Percentiles rank a stretch among this genome's conserved stretches.
phyloP scores from a whole-genome alignment of 2,329 filamentous ascomycete species.

The Botryosphaeria dothidea region DNA sequence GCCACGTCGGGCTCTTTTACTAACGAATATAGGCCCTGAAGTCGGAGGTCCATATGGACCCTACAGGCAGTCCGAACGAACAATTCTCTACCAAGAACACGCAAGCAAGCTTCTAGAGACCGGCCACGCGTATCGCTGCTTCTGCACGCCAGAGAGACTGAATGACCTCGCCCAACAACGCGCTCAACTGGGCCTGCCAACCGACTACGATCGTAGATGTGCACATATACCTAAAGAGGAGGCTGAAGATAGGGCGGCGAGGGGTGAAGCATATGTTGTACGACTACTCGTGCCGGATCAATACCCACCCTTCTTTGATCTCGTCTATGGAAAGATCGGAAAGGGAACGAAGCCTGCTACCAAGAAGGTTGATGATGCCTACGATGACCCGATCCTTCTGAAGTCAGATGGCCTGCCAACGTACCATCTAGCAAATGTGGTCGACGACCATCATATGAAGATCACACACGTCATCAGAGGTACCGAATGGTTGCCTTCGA shows the following conservation, averaged over 20 bases:
- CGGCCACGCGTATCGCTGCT: slow-evolving; percentile 87
- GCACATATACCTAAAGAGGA: slow-evolving; percentile 65
- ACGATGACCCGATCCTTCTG: slow-evolving; percentile 83
- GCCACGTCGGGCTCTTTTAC: background rate
- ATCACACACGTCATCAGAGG: slow-evolving; percentile 96
- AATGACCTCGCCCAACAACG: slow-evolving; percentile 65
- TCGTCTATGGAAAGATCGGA: slow-evolving; percentile 71
- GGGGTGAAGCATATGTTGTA: slow-evolving; percentile 73
- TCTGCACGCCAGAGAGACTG: slow-evolving; percentile 75
- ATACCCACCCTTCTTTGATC: slow-evolving; percentile 69
- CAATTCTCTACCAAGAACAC: slow-evolving; percentile 70
- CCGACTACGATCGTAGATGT: slow-evolving; percentile 73
- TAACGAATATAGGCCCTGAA: slow-evolving; percentile 63
- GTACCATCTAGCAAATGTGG: slow-evolving; percentile 95
- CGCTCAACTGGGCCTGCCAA: slow-evolving; percentile 59
- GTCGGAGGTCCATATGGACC: slow-evolving; percentile 80
- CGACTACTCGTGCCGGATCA: slow-evolving; percentile 67
- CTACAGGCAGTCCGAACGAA: slow-evolving; percentile 84
- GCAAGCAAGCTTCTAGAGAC: slow-evolving; percentile 67
- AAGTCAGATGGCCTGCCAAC: slow-evolving; percentile 93
- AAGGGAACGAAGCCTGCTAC: slow-evolving; percentile 50
- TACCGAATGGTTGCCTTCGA: slow-evolving; percentile 95
- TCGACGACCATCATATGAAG: slow-evolving; percentile 93
- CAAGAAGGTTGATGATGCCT: slow-evolving; percentile 45
- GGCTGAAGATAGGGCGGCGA: slow-evolving; percentile 67